Evolutionary conservation across 352 stramenopile species (phyloP).

Genomic region (Globisporangium cystogenes): DNA sequence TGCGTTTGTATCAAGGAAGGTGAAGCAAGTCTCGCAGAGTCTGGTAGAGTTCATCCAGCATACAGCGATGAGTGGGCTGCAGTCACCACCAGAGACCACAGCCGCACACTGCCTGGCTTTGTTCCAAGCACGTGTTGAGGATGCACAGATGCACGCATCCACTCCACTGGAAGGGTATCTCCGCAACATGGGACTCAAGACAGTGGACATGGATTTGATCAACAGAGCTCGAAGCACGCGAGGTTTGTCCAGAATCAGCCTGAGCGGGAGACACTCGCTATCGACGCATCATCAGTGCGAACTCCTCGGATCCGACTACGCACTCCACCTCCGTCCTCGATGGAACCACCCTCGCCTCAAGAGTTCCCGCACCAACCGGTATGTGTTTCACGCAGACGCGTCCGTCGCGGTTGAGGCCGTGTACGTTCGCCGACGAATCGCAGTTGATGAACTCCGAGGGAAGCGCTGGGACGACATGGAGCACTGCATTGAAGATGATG

Average conservation of each 20-base stretch:
- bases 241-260: conserved; percentile 5
- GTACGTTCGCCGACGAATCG: conserved; percentile 6
- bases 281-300: conserved; percentile 9
- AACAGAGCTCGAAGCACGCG: conserved; percentile 11
- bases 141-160: not conserved
- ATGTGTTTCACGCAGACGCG: conserved; percentile 11
- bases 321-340: conserved; percentile 9
- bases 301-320: conserved; percentile 12
- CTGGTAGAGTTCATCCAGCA: conserved; percentile 2
- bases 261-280: conserved; percentile 12
- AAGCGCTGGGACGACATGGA: conserved; percentile 10
- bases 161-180: conserved; percentile 11
- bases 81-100: too few species aligned
- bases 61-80: not conserved
- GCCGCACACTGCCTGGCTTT: not conserved
- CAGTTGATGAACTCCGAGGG: conserved; percentile 6
- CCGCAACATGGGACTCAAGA: conserved; percentile 12
- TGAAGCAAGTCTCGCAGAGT: conserved; percentile 10
- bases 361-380: not conserved
- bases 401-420: conserved; percentile 11
- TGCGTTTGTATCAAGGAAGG: conserved; percentile 9
- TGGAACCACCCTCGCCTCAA: conserved; percentile 11
- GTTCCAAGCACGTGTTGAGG: conserved; percentile 1
- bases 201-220: conserved; percentile 14
- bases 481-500: conserved; percentile 6